Conservation (phyloP, 257 asterid genomes). For the Voacanga thouarsii region DNA sequence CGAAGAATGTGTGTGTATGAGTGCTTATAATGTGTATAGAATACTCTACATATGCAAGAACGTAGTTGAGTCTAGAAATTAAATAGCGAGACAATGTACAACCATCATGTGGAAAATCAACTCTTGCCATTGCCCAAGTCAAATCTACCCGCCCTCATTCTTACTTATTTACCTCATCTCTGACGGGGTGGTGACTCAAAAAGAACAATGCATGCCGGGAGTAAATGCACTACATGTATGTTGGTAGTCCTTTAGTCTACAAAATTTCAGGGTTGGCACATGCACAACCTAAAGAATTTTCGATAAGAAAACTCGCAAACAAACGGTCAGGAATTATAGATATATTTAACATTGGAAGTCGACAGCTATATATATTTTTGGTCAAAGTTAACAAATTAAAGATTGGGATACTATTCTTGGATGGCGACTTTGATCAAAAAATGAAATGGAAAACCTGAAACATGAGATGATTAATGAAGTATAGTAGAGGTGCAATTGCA, state of each 20-base stretch:
- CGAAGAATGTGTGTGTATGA: too few relatives aligned
- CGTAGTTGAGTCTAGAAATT: too few relatives aligned
- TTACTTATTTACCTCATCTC: too few relatives aligned
- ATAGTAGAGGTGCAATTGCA: background rate
- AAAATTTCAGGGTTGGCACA: background rate
- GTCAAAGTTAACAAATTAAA: background rate
- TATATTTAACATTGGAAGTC: background rate
- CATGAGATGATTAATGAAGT: background rate
- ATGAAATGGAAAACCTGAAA: slow-evolving; percentile 7
- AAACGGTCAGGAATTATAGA: background rate
- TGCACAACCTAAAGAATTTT: background rate
- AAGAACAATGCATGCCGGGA: background rate
- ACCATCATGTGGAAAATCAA: too few relatives aligned
- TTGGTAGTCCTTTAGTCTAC: background rate
- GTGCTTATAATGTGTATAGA: too few relatives aligned
- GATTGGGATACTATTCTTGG: background rate
- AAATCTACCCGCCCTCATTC: too few relatives aligned
- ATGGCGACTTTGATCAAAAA: background rate
- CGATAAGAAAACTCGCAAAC: background rate
- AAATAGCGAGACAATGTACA: too few relatives aligned
- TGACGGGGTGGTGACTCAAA: background rate
- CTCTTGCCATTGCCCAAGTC: too few relatives aligned
- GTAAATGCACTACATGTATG: background rate
- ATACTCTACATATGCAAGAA: too few relatives aligned
- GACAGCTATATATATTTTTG: background rate